Conservation (phyloP, 257 asterid genomes). For the Gynochthodes officinalis region DNA sequence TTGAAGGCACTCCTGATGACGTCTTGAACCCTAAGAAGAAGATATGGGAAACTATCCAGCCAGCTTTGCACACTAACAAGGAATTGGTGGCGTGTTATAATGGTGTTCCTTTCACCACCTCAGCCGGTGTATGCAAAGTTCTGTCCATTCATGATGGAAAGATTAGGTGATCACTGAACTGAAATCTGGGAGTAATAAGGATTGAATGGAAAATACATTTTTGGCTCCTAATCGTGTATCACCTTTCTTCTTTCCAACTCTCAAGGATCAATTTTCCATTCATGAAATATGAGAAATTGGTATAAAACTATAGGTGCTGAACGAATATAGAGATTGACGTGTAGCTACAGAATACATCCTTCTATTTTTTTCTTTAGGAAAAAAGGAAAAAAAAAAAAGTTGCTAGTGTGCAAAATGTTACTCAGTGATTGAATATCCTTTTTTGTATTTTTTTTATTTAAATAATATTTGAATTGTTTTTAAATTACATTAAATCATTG, state of each 20-base stretch:
- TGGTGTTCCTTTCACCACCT: constrained; percentile 77
- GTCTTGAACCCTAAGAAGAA: constrained; percentile 87
- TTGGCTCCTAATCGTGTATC: neutral
- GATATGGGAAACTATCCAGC: constrained; percentile 91
- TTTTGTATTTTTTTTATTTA: too few species aligned
- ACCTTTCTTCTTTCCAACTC: neutral
- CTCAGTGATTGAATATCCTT: too few species aligned
- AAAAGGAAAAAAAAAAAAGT: too few species aligned
- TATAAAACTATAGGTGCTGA: neutral
- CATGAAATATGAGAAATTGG: neutral
- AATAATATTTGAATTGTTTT: too few species aligned
- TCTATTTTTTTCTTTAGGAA: too few species aligned
- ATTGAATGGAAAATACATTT: neutral
- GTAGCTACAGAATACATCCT: neutral
- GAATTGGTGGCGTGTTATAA: constrained; percentile 75
- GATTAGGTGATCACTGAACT: constrained; percentile 35
- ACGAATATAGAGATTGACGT: neutral
- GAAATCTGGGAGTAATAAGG: neutral
- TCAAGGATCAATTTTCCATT: neutral
- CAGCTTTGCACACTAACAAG: constrained; percentile 59
- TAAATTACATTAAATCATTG: too few species aligned
- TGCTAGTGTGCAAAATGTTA: too few species aligned
- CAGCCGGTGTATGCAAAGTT: constrained; percentile 84
- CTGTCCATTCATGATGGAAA: constrained; percentile 63
- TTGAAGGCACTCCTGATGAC: constrained; percentile 66